Base-by-base conservation (phyloP, 2,329 filamentous ascomycete species). In the Trichoderma atroviride region DNA sequence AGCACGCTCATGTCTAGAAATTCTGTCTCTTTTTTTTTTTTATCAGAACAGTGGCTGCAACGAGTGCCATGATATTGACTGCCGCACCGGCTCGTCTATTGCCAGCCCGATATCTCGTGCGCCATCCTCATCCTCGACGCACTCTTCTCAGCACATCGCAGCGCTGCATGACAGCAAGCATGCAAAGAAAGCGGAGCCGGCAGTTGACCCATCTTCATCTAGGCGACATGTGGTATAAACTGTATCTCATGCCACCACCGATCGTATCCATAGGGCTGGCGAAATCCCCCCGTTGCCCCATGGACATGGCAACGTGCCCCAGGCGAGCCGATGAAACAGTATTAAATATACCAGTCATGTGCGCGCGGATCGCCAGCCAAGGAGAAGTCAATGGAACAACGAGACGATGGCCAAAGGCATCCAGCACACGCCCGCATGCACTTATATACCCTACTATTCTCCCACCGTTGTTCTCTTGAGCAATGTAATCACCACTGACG, bases 151-250 rank as follows among this genome's bases (percentile, higher is more conserved):
- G 56, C 27, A 16, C 40, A 5, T 62, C 27, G 27, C 33, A 58
- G 31, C 47, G 24, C 37, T 22, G 22, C 56, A 52, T 24, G 47
- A 5, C 9, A 11, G 27, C 59, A 50, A 11, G 27, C 40, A 33
- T 16, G 40, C 13, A n/a, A 35, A 62, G 59, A n/a, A 52, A 62
- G 59, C 59, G 59, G 59, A 62, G 59, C 40, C 59, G 40, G 59
- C 29, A 33, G 24, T 52, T 29, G n/a, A 52, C 7, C 37, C 7
- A 33, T 52, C 40, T 24, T 29, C 59, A 61, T 61, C 58, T 11
- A 29, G 29, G n/a, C 10, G 55, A 29, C 52, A 55, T 55, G 22
- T 55, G 11, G 52, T 55, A 29, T 57, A 57, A n/a, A 31, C 55
- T 33, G 14, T 57, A 57, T 33, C 27, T 57, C 52, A 27, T 55